Evolutionary conservation across 2,329 filamentous ascomycete species (phyloP), one percentile per base, ranked within the genome.

Genomic region (Orbilia javanica): DNA sequence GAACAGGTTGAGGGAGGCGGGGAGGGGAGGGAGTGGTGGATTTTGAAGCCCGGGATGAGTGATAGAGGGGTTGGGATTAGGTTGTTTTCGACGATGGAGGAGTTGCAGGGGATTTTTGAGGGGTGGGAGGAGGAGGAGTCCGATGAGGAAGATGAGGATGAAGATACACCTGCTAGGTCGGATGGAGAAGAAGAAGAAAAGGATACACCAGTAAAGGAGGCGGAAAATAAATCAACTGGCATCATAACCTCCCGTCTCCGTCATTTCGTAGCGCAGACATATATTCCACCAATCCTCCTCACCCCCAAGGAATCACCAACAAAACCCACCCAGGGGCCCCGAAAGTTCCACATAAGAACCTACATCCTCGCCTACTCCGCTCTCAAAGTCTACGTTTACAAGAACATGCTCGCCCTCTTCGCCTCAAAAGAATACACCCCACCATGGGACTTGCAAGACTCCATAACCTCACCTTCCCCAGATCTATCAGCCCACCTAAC

Each of bases 21-120:
- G 0, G 80, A 84, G 31, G 85, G 88, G 48, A 87, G 88, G 75
- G 90, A 96, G 83, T 99, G 95, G 95, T 99, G 96, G 96, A 98
- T 99, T 80, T 84, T 99, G 76, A 99, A 99, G 85, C 95, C 96
- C 0, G 92, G 95, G 7, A 98, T 99, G 96, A 97, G 93, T 84
- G 96, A 99, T 83, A 89, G 95, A 25, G 96, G 95, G 0, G 94
- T 97, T 83, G 96, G 96, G 0, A 97, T 99, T 73, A 86, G 93
- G 44, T 86, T 99, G 0, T 99, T 99, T 84, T 92, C 90, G 81
- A 93, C 90, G 1, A 92, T 96, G 86, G 90, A 91, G 70, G 91
- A 97, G 82, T 86, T 99, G n/a, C 91, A 92, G 78, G 87, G 83
- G 13, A 96, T 99, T 67, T 99, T 98, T 82, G 93, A 97, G 81